Evolutionary conservation across 768 basidiomycete genomes (phyloP), one percentile per base, ranked within the genome.

Genomic region (Phylloporus sp.): DNA sequence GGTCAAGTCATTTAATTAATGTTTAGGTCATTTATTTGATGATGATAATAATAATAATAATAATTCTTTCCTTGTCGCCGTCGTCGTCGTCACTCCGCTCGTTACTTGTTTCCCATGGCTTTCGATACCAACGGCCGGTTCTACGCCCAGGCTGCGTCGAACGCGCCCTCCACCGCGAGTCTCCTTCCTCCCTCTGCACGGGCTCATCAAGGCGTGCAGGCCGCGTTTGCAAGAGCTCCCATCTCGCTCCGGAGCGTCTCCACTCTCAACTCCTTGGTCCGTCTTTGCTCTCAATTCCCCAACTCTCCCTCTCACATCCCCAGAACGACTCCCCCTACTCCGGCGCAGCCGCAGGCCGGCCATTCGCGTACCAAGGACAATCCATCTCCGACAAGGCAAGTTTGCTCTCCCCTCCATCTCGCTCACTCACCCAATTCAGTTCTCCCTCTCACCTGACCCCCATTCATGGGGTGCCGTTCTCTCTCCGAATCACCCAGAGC

Each of bases 371-470:
- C 20, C 68, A 67, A 29, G 37, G 31, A 44, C 69, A 67, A 11
- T 81, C 79, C 18, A 73, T 83, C 49, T 79, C 81, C 24, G 77
- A 84, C 59, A 83, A 84, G 71, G 81, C 70, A 50, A 34, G 66
- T 52, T 40, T 22, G 9, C 8, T 13, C n/a, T 4, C 14, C 29
- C 8, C 42, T 5, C 43, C 28, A 7, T 38, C 43, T 34, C 44
- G 3, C 24, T 21, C 32, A 36, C 49, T 14, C 27, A 17, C 26
- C 14, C 2, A 36, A 17, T 27, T 40, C 28, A 89, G 85, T 88
- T 79, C 59, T 85, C 84, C 14, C 76, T 88, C 18, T 80, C 84
- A 6, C 78, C 85, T 1, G 85, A 88, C 64, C 86, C 86, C 4
- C 67, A 74, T 13, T 77, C 73, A 0, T 89, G 86, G 86, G 84